Conservation (phyloP, 345 rosid genomes). For the Eucalyptus erythrocorys region DNA sequence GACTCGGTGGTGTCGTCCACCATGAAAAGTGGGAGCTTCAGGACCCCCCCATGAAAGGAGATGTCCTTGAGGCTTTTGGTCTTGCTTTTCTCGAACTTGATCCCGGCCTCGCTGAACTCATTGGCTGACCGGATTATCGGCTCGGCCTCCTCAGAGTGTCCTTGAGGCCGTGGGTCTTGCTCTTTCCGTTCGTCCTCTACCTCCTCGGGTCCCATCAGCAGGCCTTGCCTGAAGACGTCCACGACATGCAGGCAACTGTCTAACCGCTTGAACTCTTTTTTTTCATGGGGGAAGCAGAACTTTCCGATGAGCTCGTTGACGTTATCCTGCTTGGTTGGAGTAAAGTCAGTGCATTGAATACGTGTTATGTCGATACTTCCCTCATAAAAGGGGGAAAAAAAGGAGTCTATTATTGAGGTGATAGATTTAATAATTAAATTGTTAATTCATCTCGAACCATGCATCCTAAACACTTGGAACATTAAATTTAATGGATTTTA, state of each 20-base stretch:
- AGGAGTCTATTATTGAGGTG: too few relatives aligned
- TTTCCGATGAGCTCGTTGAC: not conserved
- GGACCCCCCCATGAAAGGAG: not conserved
- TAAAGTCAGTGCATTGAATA: not conserved
- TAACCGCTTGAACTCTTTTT: not conserved
- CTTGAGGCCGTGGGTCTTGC: too few relatives aligned
- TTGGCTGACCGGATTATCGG: not conserved
- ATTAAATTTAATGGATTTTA: too few relatives aligned
- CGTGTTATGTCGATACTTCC: not conserved
- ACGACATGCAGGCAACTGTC: not conserved
- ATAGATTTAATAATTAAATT: too few relatives aligned
- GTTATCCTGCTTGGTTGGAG: not conserved
- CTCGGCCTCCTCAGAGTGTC: too few relatives aligned
- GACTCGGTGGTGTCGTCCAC: not conserved
- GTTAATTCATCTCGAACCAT: too few relatives aligned
- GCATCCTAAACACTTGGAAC: too few relatives aligned
- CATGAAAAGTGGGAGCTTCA: not conserved
- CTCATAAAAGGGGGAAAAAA: not conserved
- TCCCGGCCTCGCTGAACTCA: not conserved
- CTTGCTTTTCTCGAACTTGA: not conserved
- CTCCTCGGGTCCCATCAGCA: not conserved
- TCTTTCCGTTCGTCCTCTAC: accelerated
- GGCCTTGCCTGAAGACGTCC: not conserved
- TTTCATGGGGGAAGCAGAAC: not conserved
- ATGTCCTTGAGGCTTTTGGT: not conserved